phyloP scores from a whole-genome alignment of 257 asterid genomes.

The Solanum pimpinellifolium region DNA sequence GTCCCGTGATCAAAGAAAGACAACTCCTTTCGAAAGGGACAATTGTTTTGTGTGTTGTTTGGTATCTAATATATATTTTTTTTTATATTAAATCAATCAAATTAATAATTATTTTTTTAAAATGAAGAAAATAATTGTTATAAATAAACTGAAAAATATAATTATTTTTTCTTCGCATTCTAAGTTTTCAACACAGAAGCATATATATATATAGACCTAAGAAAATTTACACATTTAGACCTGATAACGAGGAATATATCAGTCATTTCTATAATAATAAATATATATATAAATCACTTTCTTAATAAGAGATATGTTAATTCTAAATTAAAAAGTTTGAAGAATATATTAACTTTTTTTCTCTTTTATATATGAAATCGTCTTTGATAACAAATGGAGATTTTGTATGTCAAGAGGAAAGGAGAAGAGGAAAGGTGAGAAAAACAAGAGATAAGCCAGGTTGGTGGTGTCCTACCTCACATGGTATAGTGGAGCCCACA shows the following conservation, averaged over 20 bases:
- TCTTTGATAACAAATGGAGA: background rate
- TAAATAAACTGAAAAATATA: background rate
- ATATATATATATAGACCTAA: background rate
- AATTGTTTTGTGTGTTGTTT: background rate
- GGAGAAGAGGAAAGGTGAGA: background rate
- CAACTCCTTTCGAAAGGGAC: background rate
- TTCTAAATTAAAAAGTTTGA: accelerated
- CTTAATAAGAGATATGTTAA: no score
- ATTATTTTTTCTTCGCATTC: background rate
- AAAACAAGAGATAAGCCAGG: slow-evolving; percentile 40
- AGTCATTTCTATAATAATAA: no score
- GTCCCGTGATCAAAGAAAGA: slow-evolving; percentile 1
- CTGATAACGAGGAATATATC: no score
- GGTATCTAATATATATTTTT: background rate
- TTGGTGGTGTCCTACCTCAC: slow-evolving; percentile 82
- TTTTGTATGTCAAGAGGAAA: background rate
- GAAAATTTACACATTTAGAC: no score
- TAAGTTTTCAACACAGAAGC: no score
- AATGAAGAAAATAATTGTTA: background rate
- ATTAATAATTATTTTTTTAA: background rate
- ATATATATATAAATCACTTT: no score
- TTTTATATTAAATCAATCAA: background rate
- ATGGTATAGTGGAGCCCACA: slow-evolving; percentile 29
- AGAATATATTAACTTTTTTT: accelerated
- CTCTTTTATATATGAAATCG: background rate